Evolutionary conservation across 2,329 filamentous ascomycete species (phyloP), one percentile per base, ranked within the genome.

Genomic region (Dothidotthia symphoricarpi): DNA sequence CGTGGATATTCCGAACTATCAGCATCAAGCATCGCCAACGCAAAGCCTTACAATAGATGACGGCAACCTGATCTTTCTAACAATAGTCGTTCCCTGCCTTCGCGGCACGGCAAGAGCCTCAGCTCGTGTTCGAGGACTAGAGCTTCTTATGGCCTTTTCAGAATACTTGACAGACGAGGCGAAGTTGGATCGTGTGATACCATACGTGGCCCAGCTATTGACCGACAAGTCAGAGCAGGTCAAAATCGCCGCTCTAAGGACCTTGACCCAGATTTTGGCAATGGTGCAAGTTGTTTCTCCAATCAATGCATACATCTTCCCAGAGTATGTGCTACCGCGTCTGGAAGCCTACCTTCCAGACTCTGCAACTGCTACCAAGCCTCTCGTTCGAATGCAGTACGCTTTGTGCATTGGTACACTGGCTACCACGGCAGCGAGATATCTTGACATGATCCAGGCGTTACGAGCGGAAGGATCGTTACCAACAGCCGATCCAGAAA

Each of bases 161-260:
- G 90, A 97, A 68, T 78, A 86, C 42, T 69, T 97, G 16, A 95
- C 91, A 0, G 94, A 98, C 62, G 93, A 98, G 68, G 90, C 90
- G 3, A 97, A 96, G 65, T 74, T 98, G 32, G 94, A 98, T 65
- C 82, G 93, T 33, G 86, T 97, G 16, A 71, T 98, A 33, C 93
- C 93, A 1, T 96, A 96, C 61, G 72, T 97, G 24, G 86, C 95
- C 69, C 80, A 82, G 4, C 69, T 97, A 17, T 73, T 98, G 10
- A 84, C 81, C 43, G 93, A 98, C 60, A 82, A 83, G 51, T 82
- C 85, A 2, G 88, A 95, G 48, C 76, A 87, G 53, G 91, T 98
- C 11, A 85, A 88, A 31, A 82, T 95, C 32, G 82, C 90, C 16
- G 89, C 90, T 3, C 77, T 97, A 29, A 79, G 91, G 39, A 87